phyloP scores from a whole-genome alignment of 441 rosid genomes.

The Viola pubescens region DNA sequence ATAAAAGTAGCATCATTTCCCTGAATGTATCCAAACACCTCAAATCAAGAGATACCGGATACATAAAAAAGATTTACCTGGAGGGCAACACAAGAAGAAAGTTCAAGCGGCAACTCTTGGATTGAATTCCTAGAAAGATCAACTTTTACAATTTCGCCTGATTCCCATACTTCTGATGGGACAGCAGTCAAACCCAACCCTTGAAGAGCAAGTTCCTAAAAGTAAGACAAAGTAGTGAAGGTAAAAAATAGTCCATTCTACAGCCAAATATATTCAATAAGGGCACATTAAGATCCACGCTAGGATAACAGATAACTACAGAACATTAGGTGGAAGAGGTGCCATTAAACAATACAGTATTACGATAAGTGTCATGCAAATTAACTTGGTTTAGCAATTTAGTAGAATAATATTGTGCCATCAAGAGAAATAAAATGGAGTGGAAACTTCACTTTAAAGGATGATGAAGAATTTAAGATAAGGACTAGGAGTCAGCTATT shows the following conservation, averaged over 20 bases:
- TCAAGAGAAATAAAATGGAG: too few relatives aligned
- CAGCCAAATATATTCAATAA: too few relatives aligned
- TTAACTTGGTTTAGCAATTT: too few relatives aligned
- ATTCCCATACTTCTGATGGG: slow-evolving; percentile 84
- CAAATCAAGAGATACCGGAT: background rate
- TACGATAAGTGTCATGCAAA: too few relatives aligned
- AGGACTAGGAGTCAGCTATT: too few relatives aligned
- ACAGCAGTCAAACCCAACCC: slow-evolving; percentile 59
- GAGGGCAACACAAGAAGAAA: slow-evolving; percentile 60
- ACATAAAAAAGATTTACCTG: slow-evolving; percentile 37
- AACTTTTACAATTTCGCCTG: slow-evolving; percentile 60
- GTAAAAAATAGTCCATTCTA: background rate
- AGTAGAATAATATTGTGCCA: too few relatives aligned
- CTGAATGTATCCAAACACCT: slow-evolving; percentile 1
- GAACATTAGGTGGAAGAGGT: too few relatives aligned
- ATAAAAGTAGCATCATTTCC: background rate
- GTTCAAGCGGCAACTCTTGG: slow-evolving; percentile 65
- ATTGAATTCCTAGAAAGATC: slow-evolving; percentile 82
- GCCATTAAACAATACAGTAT: too few relatives aligned
- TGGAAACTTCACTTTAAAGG: too few relatives aligned
- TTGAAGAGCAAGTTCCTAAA: slow-evolving; percentile 73
- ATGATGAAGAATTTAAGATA: too few relatives aligned
- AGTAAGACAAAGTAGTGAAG: slow-evolving; percentile 1
- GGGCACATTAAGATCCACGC: too few relatives aligned
- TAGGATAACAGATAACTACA: too few relatives aligned